A percentile compares a stretch with the other conserved stretches of the same genome.
Conservation (phyloP, 2,329 filamentous ascomycete species). For the Diaporthe sp. region DNA sequence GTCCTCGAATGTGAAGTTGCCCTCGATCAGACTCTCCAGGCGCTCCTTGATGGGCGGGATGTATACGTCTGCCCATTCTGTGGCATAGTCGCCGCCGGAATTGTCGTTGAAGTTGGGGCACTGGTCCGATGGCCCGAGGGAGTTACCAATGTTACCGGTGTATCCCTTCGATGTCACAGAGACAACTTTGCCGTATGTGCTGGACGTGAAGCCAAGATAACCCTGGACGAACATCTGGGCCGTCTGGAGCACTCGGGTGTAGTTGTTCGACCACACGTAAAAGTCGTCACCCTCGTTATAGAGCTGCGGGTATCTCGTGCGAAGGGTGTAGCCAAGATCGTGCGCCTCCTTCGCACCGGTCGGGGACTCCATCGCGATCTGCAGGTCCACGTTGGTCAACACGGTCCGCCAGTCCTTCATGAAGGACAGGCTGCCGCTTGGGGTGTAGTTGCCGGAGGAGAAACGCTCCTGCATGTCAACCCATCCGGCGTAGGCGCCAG, state of each 20-base stretch:
- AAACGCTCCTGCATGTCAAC: slow-evolving; percentile 61
- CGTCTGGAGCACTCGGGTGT: slow-evolving; percentile 73
- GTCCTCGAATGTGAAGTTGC: slow-evolving; percentile 66
- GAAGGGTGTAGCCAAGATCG: slow-evolving; percentile 66
- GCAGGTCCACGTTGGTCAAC: slow-evolving; percentile 64
- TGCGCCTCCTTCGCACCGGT: slow-evolving; percentile 74
- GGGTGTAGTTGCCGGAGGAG: slow-evolving; percentile 64
- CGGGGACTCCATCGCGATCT: slow-evolving; percentile 70
- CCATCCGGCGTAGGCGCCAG: slow-evolving; percentile 71
- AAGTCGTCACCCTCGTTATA: slow-evolving; percentile 64
- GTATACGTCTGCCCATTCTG: slow-evolving; percentile 63
- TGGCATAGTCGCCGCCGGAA: slow-evolving; percentile 60
- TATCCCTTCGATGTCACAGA: slow-evolving; percentile 69
- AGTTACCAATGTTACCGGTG: slow-evolving; percentile 67
- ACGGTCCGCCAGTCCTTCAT: slow-evolving; percentile 70
- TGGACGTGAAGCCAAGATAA: slow-evolving; percentile 69
- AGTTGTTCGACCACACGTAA: slow-evolving; percentile 75
- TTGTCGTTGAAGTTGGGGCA: slow-evolving; percentile 70
- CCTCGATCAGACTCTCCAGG: slow-evolving; percentile 65
- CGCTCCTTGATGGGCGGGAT: slow-evolving; percentile 66
- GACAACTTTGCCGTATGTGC: slow-evolving; percentile 66
- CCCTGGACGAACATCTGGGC: slow-evolving; percentile 72
- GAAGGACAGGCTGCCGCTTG: slow-evolving; percentile 66
- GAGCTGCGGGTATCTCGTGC: slow-evolving; percentile 63
- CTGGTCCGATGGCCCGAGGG: slow-evolving; percentile 71